Evolutionary conservation across 495 filamentous ascomycete genomes (phyloP).

Genomic region (Penicillium egyptiacum): DNA sequence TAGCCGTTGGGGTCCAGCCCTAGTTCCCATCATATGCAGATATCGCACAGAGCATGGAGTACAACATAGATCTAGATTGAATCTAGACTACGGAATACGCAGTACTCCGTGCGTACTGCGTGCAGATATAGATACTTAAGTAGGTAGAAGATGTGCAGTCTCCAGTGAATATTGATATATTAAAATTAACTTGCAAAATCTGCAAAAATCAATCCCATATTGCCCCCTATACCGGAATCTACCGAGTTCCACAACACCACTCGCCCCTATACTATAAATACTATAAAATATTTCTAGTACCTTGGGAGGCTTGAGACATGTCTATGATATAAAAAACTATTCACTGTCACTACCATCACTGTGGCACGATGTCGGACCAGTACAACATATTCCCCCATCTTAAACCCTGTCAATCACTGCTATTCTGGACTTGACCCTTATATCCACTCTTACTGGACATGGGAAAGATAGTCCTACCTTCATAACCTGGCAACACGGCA

Average conservation of each 20-base stretch:
- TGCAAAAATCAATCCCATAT: background rate
- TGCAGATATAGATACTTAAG: background rate
- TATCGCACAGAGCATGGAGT: slow-evolving; percentile 3
- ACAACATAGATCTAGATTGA: background rate
- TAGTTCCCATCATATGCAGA: background rate
- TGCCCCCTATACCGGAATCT: slow-evolving; percentile 14
- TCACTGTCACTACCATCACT: background rate
- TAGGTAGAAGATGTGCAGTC: background rate
- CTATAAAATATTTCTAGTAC: background rate
- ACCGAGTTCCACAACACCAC: slow-evolving; percentile 16
- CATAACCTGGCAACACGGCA: background rate
- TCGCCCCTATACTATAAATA: background rate
- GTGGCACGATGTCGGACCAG: background rate
- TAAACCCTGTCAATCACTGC: slow-evolving; percentile 25
- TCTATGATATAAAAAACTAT: background rate
- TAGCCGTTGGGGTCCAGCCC: slow-evolving; percentile 14
- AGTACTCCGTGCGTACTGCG: slow-evolving; percentile 3
- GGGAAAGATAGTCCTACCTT: slow-evolving; percentile 8
- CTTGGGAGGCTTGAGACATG: slow-evolving; percentile 11
- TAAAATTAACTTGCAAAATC: background rate
- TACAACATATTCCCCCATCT: background rate
- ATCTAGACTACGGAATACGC: background rate
- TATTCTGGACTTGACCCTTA: slow-evolving; percentile 5
- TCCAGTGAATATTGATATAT: background rate
- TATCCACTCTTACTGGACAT: slow-evolving; percentile 5